phyloP scores from a whole-genome alignment of 208 protist genomes.

The Naegleria lovaniensis region DNA sequence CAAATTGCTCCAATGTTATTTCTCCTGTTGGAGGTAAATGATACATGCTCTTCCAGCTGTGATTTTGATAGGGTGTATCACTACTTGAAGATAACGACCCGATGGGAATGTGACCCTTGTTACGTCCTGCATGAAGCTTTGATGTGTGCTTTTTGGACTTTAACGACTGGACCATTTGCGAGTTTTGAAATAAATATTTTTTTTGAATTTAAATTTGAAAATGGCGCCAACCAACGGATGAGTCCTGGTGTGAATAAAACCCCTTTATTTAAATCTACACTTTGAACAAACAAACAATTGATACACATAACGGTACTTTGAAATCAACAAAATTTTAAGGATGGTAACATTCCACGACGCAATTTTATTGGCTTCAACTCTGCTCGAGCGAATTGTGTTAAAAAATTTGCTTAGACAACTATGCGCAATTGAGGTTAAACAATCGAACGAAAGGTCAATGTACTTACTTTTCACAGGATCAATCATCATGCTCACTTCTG shows the following conservation, averaged over 20 bases:
- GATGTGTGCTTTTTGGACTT: background rate
- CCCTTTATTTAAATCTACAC: too few relatives aligned
- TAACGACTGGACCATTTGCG: background rate
- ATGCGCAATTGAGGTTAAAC: too few relatives aligned
- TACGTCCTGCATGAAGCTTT: background rate
- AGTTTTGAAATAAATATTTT: background rate
- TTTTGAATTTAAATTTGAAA: background rate
- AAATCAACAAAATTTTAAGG: background rate
- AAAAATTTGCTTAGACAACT: too few relatives aligned
- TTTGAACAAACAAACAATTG: too few relatives aligned
- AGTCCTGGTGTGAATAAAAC: too few relatives aligned
- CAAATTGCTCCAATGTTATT: slow-evolving; percentile 27
- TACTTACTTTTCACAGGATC: too few relatives aligned
- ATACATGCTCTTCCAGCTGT: slow-evolving; percentile 26
- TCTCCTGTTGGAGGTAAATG: background rate
- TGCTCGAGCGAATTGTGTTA: too few relatives aligned
- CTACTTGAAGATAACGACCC: background rate
- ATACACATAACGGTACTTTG: too few relatives aligned
- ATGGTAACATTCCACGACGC: too few relatives aligned
- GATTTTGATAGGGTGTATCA: background rate
- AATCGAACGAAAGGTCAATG: too few relatives aligned
- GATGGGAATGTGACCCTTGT: background rate
- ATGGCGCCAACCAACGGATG: background rate
- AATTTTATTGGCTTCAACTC: too few relatives aligned
- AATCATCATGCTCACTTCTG: background rate